phyloP scores from a whole-genome alignment of 2,329 filamentous ascomycete genomes.

The Pyrenochaeta sp. region DNA sequence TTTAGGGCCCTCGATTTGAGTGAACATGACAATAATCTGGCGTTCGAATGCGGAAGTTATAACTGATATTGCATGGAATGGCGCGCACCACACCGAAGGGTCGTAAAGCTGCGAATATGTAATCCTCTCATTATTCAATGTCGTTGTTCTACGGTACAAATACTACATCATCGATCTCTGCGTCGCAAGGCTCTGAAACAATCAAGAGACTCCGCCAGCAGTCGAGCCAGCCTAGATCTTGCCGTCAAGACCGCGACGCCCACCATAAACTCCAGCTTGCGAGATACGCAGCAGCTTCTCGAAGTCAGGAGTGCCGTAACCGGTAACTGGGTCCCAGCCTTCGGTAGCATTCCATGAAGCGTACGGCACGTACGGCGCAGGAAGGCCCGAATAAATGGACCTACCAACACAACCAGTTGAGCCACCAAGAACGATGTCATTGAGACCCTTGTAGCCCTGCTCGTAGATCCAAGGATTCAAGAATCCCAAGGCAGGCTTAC shows the following conservation, averaged over 20 bases:
- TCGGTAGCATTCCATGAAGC: constrained; percentile 61
- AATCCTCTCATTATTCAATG: neutral
- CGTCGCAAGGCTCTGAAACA: neutral
- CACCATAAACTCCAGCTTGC: constrained; percentile 23
- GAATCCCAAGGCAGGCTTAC: constrained; percentile 48
- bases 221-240: constrained; percentile 1
- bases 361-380: constrained; percentile 52
- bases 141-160: neutral
- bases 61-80: neutral
- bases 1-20: too few relatives aligned
- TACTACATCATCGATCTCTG: neutral
- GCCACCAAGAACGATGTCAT: constrained; percentile 59
- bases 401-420: constrained; percentile 56
- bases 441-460: constrained; percentile 54
- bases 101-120: neutral
- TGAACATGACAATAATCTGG: neutral
- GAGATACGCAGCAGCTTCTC: constrained; percentile 41
- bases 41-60: neutral
- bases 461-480: constrained; percentile 55
- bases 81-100: too few relatives aligned
- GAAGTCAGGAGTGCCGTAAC: constrained; percentile 51
- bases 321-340: constrained; percentile 62
- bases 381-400: constrained; percentile 48
- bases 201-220: neutral
- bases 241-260: constrained; percentile 19